Conservation (phyloP, 768 basidiomycete species). For the Mrakia frigida region DNA sequence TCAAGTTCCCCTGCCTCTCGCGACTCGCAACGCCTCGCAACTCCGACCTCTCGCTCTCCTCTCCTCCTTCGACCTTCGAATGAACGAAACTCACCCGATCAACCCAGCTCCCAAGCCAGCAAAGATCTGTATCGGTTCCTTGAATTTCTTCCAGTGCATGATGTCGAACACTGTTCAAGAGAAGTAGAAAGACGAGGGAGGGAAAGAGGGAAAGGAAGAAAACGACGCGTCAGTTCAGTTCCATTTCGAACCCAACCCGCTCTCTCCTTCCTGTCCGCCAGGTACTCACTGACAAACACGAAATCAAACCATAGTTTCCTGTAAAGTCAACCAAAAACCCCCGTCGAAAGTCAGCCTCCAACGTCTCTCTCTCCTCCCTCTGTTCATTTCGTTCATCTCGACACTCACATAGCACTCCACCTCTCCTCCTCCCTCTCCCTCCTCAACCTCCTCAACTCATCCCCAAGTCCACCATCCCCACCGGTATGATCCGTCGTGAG, state of each 20-base stretch:
- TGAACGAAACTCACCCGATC: background rate
- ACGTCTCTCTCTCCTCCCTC: no score
- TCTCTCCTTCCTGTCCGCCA: background rate
- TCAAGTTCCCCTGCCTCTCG: background rate
- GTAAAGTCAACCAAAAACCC: background rate
- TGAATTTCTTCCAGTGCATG: slow-evolving; percentile 10
- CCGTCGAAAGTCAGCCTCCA: background rate
- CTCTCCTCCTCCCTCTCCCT: background rate
- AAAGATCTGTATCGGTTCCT: slow-evolving; percentile 14
- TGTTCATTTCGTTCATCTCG: background rate
- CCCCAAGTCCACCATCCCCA: background rate
- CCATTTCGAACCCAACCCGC: background rate
- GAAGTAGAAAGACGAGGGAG: background rate
- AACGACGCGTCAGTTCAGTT: background rate
- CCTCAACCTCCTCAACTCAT: background rate
- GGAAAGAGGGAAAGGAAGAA: background rate
- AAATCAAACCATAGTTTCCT: slow-evolving; percentile 14
- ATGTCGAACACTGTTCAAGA: background rate
- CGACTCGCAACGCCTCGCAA: background rate
- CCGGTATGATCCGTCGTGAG: background rate
- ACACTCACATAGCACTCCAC: background rate
- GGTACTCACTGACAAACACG: slow-evolving; percentile 9
- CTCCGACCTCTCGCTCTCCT: background rate
- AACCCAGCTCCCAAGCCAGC: background rate
- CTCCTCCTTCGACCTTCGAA: background rate